phyloP scores from a whole-genome alignment of 306 rosid species.

The Quillaja saponaria region DNA sequence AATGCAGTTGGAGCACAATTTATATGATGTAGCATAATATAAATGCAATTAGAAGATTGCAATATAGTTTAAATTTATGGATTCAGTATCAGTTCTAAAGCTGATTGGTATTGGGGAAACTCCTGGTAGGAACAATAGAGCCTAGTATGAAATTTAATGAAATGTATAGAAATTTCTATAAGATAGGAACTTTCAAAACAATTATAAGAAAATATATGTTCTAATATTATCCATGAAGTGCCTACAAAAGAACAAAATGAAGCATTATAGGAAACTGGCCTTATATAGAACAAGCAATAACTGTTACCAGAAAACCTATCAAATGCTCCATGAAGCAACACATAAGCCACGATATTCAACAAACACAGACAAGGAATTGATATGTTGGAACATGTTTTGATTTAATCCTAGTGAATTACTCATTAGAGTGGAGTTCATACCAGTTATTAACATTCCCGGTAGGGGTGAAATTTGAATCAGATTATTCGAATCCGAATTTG shows the following conservation, averaged over 20 bases:
- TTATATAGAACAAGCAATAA: not conserved
- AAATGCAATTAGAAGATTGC: not conserved
- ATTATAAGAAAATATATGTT: not conserved
- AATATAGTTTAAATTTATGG: not conserved
- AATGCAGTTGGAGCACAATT: not conserved
- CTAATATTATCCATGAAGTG: conserved; percentile 4
- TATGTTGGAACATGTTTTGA: not conserved
- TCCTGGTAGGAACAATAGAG: not conserved
- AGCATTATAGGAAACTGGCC: not conserved
- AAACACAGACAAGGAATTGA: too few species aligned
- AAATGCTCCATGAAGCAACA: not conserved
- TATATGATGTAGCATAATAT: not conserved
- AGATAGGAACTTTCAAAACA: conserved; percentile 1
- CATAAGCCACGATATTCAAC: too few species aligned
- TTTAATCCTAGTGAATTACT: not conserved
- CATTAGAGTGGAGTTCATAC: conserved; percentile 13
- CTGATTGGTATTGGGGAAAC: not conserved
- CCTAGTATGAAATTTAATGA: not conserved
- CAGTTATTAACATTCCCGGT: not conserved
- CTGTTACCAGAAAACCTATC: not conserved
- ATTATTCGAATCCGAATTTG: too few species aligned
- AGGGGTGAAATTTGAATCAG: too few species aligned
- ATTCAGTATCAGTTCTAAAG: conserved; percentile 4
- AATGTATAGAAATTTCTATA: not conserved
- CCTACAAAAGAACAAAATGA: conserved; percentile 6